phyloP scores from a whole-genome alignment of 768 basidiomycete species.

The Boletus bicolor region DNA sequence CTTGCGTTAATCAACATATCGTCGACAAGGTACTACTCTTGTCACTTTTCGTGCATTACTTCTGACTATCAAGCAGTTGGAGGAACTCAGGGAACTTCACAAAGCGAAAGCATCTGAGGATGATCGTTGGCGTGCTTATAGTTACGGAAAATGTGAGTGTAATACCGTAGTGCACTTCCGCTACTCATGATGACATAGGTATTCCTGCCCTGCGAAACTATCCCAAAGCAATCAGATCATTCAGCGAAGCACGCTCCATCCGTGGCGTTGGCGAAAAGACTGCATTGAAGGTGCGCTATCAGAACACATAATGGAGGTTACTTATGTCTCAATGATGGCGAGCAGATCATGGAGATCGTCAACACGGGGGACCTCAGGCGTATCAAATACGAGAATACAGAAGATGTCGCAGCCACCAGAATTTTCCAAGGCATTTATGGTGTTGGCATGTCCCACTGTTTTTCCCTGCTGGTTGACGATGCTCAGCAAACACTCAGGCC shows the following conservation, averaged over 20 bases:
- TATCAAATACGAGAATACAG: conserved; percentile 63
- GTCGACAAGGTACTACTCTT: conserved; percentile 56
- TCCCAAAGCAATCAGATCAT: conserved; percentile 55
- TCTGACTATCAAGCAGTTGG: conserved; percentile 42
- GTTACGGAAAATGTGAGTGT: conserved; percentile 61
- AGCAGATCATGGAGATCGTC: conserved; percentile 78
- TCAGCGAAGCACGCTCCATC: conserved; percentile 57
- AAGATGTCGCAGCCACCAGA: conserved; percentile 52
- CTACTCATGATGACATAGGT: conserved; percentile 37
- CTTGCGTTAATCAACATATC: conserved; percentile 66
- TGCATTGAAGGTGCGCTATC: conserved; percentile 57
- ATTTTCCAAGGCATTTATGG: conserved; percentile 83
- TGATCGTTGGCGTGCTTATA: conserved; percentile 64
- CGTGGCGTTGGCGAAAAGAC: conserved; percentile 71
- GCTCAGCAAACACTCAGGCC: conserved; percentile 41
- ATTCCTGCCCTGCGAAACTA: conserved; percentile 56
- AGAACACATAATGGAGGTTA: too few relatives aligned
- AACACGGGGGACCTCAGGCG: conserved; percentile 69
- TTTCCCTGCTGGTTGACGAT: neutral
- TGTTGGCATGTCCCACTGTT: conserved; percentile 55
- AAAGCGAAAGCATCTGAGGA: conserved; percentile 55
- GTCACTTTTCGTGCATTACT: neutral
- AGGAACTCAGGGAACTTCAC: conserved; percentile 65
- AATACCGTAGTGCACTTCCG: neutral
- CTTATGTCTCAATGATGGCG: neutral